Percentiles rank a stretch among this genome's conserved stretches.
These are phyloP conservation scores for Thymus quinquecostatus DNA, from an alignment of 257 asterid species.

Conservation along the genomic window DNA sequence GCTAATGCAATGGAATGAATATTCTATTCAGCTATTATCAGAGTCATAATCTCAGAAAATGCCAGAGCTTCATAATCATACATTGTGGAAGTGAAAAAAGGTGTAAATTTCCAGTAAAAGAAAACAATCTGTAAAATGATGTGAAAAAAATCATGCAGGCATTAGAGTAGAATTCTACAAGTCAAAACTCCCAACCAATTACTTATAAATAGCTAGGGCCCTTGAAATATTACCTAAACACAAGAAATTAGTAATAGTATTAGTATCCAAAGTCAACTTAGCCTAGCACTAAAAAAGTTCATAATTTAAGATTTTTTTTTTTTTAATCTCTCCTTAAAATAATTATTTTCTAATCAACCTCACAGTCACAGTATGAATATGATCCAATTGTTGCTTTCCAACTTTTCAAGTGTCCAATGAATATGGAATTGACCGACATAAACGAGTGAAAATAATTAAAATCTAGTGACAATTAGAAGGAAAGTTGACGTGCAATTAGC, in stretches of 20 bases:
- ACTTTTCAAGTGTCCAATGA: conserved; percentile 18
- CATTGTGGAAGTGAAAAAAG: neutral
- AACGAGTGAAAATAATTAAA: conserved; percentile 8
- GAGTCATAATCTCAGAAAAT: neutral
- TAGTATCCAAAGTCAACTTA: conserved; percentile 35
- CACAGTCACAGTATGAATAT: neutral
- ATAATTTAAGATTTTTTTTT: neutral
- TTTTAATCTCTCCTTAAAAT: neutral
- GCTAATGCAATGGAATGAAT: neutral
- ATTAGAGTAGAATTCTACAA: too few species aligned
- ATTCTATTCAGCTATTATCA: neutral
- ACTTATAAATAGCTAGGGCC: conserved; percentile 5
- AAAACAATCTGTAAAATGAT: conserved; percentile 8
- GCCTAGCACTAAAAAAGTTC: neutral
- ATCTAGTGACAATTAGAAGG: conserved; percentile 4
- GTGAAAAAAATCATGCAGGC: neutral
- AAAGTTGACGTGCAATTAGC: conserved; percentile 22
- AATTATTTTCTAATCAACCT: neutral
- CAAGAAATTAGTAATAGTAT: conserved; percentile 7
- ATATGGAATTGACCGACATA: conserved; percentile 23
- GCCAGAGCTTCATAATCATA: neutral
- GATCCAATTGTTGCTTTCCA: conserved; percentile 30
- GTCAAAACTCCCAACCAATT: neutral
- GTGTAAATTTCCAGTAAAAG: conserved; percentile 2
- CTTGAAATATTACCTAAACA: conserved; percentile 1